Percentiles rank a stretch among this genome's conserved stretches.
These are phyloP conservation scores for Fraxinus angustifolia DNA, from an alignment of 305 asterid genomes.

Conservation along the genomic window DNA sequence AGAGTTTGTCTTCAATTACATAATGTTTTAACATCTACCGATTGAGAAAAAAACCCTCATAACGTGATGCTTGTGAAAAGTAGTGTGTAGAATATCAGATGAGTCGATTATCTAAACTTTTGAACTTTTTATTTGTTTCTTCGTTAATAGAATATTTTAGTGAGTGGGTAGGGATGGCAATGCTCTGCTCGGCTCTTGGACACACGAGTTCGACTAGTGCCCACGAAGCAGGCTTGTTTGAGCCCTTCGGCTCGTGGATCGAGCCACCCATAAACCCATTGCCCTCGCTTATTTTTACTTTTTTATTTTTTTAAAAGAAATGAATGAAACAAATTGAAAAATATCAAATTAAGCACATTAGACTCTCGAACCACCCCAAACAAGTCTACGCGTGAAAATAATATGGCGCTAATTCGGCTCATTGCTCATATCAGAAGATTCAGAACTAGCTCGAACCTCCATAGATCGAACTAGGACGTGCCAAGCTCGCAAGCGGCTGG, in stretches of 20 bases:
- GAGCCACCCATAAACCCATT: neutral
- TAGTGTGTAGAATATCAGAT: neutral
- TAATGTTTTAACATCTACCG: neutral
- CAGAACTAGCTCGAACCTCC: too few relatives aligned
- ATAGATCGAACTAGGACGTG: neutral
- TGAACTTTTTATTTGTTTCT: constrained; percentile 14
- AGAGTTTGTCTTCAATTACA: neutral
- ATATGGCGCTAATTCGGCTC: neutral
- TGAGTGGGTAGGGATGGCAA: constrained; percentile 16
- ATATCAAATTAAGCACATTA: neutral
- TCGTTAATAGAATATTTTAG: constrained; percentile 23
- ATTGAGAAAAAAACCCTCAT: neutral
- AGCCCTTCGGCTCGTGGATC: neutral
- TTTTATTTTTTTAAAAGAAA: too few relatives aligned
- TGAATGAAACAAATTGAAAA: neutral
- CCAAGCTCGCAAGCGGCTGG: neutral
- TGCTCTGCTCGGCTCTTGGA: neutral
- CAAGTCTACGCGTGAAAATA: neutral
- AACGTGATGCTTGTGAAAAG: neutral
- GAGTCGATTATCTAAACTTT: neutral
- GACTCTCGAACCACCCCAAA: neutral
- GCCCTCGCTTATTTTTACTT: neutral
- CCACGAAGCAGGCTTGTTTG: neutral
- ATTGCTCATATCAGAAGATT: neutral
- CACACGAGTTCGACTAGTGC: neutral